Percentiles rank a stretch among this genome's conserved stretches.
phyloP scores from a whole-genome alignment of 768 basidiomycete species.

The Russula olivacea region DNA sequence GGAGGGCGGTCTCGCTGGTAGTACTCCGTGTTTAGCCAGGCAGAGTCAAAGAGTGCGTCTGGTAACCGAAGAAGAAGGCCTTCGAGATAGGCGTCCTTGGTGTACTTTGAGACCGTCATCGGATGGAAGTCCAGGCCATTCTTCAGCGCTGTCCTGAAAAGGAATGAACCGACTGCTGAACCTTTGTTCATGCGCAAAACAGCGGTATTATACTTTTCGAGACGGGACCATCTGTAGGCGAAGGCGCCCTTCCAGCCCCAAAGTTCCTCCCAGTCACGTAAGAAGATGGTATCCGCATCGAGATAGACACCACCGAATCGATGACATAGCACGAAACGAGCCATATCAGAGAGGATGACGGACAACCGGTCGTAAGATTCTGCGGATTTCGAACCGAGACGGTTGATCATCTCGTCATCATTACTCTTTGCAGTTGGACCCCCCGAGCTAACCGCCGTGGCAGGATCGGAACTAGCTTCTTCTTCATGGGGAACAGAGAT shows the following conservation, averaged over 20 bases:
- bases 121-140: constrained; percentile 97
- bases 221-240: constrained; percentile 92
- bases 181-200: constrained; percentile 91
- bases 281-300: constrained; percentile 91
- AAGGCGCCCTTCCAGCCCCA: constrained; percentile 98
- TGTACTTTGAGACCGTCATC: constrained; percentile 88
- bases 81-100: constrained; percentile 83
- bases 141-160: constrained; percentile 91
- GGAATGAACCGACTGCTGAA: constrained; percentile 85
- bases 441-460: constrained; percentile 21
- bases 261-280: constrained; percentile 97
- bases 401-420: constrained; percentile 60
- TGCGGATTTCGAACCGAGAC: constrained; percentile 83
- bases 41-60: constrained; percentile 93
- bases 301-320: constrained; percentile 95
- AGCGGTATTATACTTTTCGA: constrained; percentile 94
- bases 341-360: constrained; percentile 94
- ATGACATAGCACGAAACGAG: constrained; percentile 94
- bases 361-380: constrained; percentile 86
- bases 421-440: constrained; percentile 21
- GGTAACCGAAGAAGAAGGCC: constrained; percentile 81
- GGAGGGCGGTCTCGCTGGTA: constrained; percentile 91
- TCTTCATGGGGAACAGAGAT: constrained; percentile 54
- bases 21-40: constrained; percentile 91
- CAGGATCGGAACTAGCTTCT: constrained; percentile 34